Conservation (phyloP, 805 yeast species). For the Clavispora fructus region DNA sequence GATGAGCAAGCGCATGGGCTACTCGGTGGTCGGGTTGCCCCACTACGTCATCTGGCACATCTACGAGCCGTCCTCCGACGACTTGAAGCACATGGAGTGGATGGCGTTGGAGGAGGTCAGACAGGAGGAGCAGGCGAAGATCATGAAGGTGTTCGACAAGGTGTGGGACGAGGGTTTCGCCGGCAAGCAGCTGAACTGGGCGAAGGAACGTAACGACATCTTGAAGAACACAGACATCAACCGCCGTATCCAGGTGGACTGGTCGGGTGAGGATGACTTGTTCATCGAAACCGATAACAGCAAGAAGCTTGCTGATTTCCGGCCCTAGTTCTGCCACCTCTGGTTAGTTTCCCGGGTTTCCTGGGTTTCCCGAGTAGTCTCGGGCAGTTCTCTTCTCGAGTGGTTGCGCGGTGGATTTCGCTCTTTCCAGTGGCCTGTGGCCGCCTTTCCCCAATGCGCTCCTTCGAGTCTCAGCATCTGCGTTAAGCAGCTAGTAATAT, state of each 20-base stretch:
- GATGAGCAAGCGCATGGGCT: slow-evolving; percentile 81
- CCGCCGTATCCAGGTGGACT: slow-evolving; percentile 54
- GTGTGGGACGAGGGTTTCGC: slow-evolving; percentile 77
- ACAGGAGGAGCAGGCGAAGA: slow-evolving; percentile 54
- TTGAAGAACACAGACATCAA: slow-evolving; percentile 72
- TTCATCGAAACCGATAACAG: slow-evolving; percentile 23
- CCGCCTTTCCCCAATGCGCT: not conserved
- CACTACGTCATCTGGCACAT: slow-evolving; percentile 89
- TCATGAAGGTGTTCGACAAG: slow-evolving; percentile 60
- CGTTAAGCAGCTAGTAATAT: not conserved
- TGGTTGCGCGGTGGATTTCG: not conserved
- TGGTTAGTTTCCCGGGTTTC: too few species aligned
- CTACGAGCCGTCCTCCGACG: slow-evolving; percentile 93
- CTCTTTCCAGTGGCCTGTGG: not conserved
- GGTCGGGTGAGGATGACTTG: slow-evolving; percentile 58
- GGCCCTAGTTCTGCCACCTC: slow-evolving; percentile 19
- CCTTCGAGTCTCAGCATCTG: not conserved
- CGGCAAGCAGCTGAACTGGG: slow-evolving; percentile 72
- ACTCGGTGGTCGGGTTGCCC: slow-evolving; percentile 81
- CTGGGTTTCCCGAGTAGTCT: too few species aligned
- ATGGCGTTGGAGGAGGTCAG: slow-evolving; percentile 76
- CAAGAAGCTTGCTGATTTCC: slow-evolving; percentile 37
- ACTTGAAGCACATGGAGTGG: slow-evolving; percentile 83
- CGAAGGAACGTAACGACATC: slow-evolving; percentile 59
- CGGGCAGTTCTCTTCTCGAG: not conserved